These are phyloP conservation scores for Neurospora tetraspora DNA, from an alignment of 495 filamentous ascomycete genomes.

Conservation along the genomic window DNA sequence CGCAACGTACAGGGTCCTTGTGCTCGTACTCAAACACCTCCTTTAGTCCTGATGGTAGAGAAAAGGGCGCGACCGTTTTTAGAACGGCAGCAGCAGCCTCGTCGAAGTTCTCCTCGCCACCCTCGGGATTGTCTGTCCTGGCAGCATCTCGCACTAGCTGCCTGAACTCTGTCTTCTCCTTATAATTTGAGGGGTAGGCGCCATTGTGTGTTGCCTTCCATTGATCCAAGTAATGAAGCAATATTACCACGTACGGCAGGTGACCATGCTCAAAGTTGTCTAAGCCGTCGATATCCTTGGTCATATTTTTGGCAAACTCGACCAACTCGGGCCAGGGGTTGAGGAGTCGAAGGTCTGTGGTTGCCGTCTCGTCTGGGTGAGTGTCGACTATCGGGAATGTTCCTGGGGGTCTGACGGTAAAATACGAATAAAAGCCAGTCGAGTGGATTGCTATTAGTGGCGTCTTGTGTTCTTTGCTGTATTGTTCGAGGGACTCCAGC, in stretches of 20 bases:
- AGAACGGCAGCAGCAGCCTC: conserved; percentile 82
- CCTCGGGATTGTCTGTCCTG: conserved; percentile 68
- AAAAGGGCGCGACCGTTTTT: conserved; percentile 57
- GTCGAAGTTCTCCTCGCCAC: conserved; percentile 94
- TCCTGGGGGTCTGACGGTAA: conserved; percentile 63
- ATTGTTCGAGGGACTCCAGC: conserved; percentile 46
- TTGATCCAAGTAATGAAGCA: conserved; percentile 75
- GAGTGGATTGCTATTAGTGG: conserved; percentile 79
- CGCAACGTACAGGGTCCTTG: conserved; percentile 30
- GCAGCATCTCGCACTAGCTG: conserved; percentile 54
- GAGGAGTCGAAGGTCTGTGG: conserved; percentile 75
- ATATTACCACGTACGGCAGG: conserved; percentile 75
- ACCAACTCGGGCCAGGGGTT: conserved; percentile 81
- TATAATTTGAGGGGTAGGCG: conserved; percentile 59
- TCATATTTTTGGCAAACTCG: conserved; percentile 50
- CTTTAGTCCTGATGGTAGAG: conserved; percentile 54
- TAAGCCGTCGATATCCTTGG: conserved; percentile 55
- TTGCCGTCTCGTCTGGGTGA: conserved; percentile 80
- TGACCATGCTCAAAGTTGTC: conserved; percentile 84
- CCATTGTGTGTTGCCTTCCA: conserved; percentile 72
- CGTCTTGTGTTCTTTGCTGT: conserved; percentile 50
- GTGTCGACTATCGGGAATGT: conserved; percentile 94
- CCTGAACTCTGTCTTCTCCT: conserved; percentile 79
- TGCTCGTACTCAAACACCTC: conserved; percentile 65
- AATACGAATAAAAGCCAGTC: conserved; percentile 79